A percentile compares a stretch with the other conserved stretches of the same genome.
Conservation (phyloP, 2,329 filamentous ascomycete genomes). For the Ophiostoma ulmi region DNA sequence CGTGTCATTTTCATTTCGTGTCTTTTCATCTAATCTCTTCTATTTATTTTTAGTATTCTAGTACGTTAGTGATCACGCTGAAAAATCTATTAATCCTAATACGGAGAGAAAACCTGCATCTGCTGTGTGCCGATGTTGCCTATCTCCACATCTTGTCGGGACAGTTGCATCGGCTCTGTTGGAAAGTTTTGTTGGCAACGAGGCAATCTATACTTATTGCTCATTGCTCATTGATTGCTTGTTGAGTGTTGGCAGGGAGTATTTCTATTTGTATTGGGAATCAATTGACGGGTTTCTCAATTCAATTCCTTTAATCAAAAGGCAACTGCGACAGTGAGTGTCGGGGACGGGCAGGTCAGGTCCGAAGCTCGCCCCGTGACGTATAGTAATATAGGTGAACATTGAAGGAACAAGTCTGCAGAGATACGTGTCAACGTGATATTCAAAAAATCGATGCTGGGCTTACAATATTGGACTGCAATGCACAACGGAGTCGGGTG, state of each 20-base stretch:
- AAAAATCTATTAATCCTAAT: background rate
- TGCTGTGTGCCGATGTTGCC: background rate
- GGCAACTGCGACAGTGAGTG: background rate
- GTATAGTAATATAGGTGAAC: background rate
- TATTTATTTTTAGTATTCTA: background rate
- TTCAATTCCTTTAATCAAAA: background rate
- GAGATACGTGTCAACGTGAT: background rate
- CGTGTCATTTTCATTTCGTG: constrained; percentile 6
- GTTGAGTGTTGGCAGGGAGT: background rate
- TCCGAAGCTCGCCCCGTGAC: constrained; percentile 6
- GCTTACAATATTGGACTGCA: background rate
- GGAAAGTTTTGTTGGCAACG: background rate
- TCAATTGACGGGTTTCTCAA: background rate
- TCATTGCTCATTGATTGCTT: background rate
- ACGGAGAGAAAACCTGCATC: constrained; percentile 1
- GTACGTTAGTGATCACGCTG: background rate
- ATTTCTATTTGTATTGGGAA: background rate
- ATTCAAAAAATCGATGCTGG: background rate
- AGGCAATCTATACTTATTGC: background rate
- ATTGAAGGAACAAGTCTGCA: background rate
- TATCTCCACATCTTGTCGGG: background rate
- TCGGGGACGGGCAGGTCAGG: constrained; percentile 6
- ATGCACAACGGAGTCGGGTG: background rate
- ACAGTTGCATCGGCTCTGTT: constrained; percentile 1
- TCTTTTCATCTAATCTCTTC: background rate